Base-by-base conservation (phyloP, 2,329 filamentous ascomycete species). In the Trichoderma atrobrunneum region DNA sequence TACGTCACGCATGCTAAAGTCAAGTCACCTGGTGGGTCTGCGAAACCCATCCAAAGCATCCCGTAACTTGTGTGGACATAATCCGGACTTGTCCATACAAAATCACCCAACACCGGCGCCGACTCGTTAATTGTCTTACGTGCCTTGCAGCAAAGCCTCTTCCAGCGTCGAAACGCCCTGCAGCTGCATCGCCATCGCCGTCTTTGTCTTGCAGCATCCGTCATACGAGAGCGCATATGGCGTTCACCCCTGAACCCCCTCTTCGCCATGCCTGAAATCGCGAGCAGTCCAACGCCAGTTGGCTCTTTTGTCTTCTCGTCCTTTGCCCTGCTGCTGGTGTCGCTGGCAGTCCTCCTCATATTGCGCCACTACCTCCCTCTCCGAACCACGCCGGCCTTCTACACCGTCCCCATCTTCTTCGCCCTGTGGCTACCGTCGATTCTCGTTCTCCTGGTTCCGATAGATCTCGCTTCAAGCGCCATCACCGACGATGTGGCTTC, bases 391-490 rank as follows among this genome's bases (percentile, higher is more conserved):
- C 95, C 96, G 1, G 93, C 91, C 73, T 98, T 97, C 82, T 90
- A 98, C 65, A 87, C 94, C 65, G 88, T 98, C 2, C 95, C 96
- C 43, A 94, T 99, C 74, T 99, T 99, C 84, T 92, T 99, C 76
- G 94, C 95, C n/a, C 88, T 99, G 76, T 95, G 93, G 79, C 89
- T 99, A 7, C 97, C 96, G 12, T 93, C 94, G 61, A 95, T 93
- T 81, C 95, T 97, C 78, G 90, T 98, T 28, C 86, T 99, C 28
- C 89, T 99, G 26, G 94, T 99, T 7, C 96, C 96, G 6, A 97
- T 99, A 81, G 96, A 99, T 82, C 90, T 99, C 75, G 95, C 95
- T 1, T 97, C 95, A 7, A 95, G 89, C 79, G 91, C 93, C 26
- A 88, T 90, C 62, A 90, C 90, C 65, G 90, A 92, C 73, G 91